A percentile compares a stretch with the other conserved stretches of the same genome.
Conservation (phyloP, 108 stramenopile species). For the Discostella stelligeroides region DNA sequence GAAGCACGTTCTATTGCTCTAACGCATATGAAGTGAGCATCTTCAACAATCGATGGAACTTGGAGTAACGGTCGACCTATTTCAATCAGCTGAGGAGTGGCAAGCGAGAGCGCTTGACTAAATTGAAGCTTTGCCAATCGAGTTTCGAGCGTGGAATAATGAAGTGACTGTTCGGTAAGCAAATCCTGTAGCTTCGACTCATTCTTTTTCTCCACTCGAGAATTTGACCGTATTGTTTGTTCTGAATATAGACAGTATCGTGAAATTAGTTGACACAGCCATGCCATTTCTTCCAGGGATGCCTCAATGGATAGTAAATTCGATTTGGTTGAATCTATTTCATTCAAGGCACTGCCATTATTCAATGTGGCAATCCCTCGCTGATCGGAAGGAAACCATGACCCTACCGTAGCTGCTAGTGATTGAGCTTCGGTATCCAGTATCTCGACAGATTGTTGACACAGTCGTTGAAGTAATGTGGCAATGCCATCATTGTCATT, state of each 20-base stretch:
- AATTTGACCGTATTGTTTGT: slow-evolving; percentile 14
- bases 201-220: not conserved
- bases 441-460: slow-evolving; percentile 55
- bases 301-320: slow-evolving; percentile 54
- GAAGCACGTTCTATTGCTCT: slow-evolving; percentile 79
- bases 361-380: slow-evolving; percentile 41
- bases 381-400: slow-evolving; percentile 70
- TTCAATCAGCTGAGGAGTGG: slow-evolving; percentile 47
- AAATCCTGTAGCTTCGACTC: slow-evolving; percentile 30
- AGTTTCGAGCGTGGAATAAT: slow-evolving; percentile 48
- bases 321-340: slow-evolving; percentile 1
- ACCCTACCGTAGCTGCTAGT: slow-evolving; percentile 61
- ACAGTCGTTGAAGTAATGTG: slow-evolving; percentile 36
- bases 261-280: slow-evolving; percentile 72
- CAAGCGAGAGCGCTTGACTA: slow-evolving; percentile 42
- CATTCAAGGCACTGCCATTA: slow-evolving; percentile 1
- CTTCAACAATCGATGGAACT: slow-evolving; percentile 84
- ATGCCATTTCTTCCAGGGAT: slow-evolving; percentile 83
- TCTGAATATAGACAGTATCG: slow-evolving; percentile 57
- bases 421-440: slow-evolving; percentile 73
- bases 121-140: slow-evolving; percentile 45
- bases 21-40: slow-evolving; percentile 78
- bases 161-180: slow-evolving; percentile 49
- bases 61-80: slow-evolving; percentile 46
- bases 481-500: slow-evolving; percentile 10